phyloP scores from a whole-genome alignment of 2,329 filamentous ascomycete genomes.

The Elsinoe arachidis region DNA sequence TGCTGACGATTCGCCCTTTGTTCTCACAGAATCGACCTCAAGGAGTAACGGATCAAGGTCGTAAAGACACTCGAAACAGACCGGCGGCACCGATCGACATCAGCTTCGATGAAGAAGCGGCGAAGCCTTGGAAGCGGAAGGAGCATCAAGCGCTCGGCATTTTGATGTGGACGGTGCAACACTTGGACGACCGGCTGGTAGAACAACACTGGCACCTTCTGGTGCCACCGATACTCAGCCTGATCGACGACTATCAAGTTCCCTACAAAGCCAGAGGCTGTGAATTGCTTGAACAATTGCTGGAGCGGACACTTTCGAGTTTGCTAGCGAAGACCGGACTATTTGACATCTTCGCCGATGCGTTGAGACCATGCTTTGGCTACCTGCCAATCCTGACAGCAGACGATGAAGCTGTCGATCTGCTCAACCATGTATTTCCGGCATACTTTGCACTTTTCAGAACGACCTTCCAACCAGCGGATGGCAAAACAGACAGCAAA shows the following conservation, averaged over 20 bases:
- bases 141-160: conserved; percentile 39
- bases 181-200: conserved; percentile 43
- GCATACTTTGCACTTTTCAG: conserved; percentile 53
- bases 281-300: conserved; percentile 37
- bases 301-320: conserved; percentile 44
- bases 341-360: conserved; percentile 58
- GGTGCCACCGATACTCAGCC: conserved; percentile 59
- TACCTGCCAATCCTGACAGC: conserved; percentile 71
- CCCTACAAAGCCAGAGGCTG: conserved; percentile 50
- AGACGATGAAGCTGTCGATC: conserved; percentile 55
- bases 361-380: conserved; percentile 62
- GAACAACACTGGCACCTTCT: conserved; percentile 57
- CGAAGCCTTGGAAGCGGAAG: conserved; percentile 53
- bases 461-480: conserved; percentile 31
- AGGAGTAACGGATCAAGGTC: conserved; percentile 49
- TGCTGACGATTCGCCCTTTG: conserved; percentile 55
- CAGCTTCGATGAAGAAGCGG: conserved; percentile 32
- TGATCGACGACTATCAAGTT: conserved; percentile 56
- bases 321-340: conserved; percentile 57
- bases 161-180: conserved; percentile 52
- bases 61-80: conserved; percentile 42
- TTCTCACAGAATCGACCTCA: conserved; percentile 51
- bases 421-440: conserved; percentile 59
- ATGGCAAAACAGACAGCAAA: conserved; percentile 19
- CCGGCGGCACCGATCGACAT: conserved; percentile 30